Conservation (phyloP, 441 rosid species). For the Populus hybrid region DNA sequence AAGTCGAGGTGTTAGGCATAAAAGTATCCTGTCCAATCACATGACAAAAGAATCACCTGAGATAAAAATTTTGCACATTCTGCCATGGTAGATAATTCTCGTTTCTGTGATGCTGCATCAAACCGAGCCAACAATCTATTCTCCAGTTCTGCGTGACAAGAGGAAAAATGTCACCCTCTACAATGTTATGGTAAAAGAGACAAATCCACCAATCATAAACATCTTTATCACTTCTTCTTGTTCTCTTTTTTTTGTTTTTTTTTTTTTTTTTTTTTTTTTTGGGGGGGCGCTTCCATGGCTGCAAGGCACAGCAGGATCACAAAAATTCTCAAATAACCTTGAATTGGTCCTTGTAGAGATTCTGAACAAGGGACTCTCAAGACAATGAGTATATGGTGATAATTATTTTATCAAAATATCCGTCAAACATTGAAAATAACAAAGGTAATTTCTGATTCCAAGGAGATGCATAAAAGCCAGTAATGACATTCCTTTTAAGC, state of each 20-base stretch:
- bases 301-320: background rate
- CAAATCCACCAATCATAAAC: background rate
- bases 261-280: too few species aligned
- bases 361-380: background rate
- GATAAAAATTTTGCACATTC: slow-evolving; percentile 98
- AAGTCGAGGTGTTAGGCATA: background rate
- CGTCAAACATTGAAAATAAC: too few species aligned
- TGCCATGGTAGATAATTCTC: slow-evolving; percentile 96
- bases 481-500: background rate
- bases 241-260: background rate
- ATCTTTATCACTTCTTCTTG: background rate
- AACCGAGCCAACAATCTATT: slow-evolving; percentile 94
- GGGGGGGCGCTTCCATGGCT: background rate
- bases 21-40: background rate
- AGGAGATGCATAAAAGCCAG: background rate
- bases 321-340: background rate
- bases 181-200: background rate
- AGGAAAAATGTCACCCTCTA: slow-evolving; percentile 2
- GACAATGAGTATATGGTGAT: background rate
- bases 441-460: background rate
- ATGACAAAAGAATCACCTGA: slow-evolving; percentile 52
- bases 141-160: slow-evolving; percentile 66
- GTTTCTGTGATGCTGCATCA: slow-evolving; percentile 95
- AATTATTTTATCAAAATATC: background rate
- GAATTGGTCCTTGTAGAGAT: background rate